phyloP scores from a whole-genome alignment of 2,329 filamentous ascomycete genomes.

The Ophiocordyceps camponoti-leonardi region DNA sequence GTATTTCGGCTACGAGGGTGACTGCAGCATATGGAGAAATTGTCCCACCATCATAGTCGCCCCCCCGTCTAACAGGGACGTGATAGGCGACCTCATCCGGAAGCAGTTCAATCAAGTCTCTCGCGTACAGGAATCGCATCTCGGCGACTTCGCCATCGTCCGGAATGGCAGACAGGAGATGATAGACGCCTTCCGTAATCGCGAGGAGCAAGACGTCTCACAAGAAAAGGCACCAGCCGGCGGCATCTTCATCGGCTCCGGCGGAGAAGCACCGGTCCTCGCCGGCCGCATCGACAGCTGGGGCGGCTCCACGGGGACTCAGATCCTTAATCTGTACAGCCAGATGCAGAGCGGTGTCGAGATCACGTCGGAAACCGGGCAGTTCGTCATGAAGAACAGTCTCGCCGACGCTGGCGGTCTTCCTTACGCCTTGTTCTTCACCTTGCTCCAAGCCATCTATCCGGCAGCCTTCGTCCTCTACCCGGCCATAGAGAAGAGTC shows the following conservation, averaged over 20 bases:
- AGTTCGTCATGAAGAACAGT: slow-evolving; percentile 37
- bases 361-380: slow-evolving; percentile 37
- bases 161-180: slow-evolving; percentile 1
- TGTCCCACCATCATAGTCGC: no score
- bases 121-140: no score
- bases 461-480: slow-evolving; percentile 58
- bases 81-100: no score
- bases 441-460: slow-evolving; percentile 52
- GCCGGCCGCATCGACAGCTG: slow-evolving; percentile 2
- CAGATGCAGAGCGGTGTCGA: slow-evolving; percentile 10
- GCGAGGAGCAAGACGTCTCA: no score
- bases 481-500: slow-evolving; percentile 58
- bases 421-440: slow-evolving; percentile 48
- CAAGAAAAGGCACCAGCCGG: slow-evolving; percentile 1
- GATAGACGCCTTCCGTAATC: slow-evolving; percentile 1
- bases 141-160: no score
- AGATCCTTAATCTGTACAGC: slow-evolving; percentile 6
- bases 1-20: background rate
- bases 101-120: no score
- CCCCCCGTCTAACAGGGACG: no score
- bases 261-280: slow-evolving; percentile 3
- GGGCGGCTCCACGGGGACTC: slow-evolving; percentile 1
- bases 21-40: no score
- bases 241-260: slow-evolving; percentile 4
- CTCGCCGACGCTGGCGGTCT: slow-evolving; percentile 26